Conservation (phyloP, 2,329 filamentous ascomycete genomes). For the Phoma sp. region DNA sequence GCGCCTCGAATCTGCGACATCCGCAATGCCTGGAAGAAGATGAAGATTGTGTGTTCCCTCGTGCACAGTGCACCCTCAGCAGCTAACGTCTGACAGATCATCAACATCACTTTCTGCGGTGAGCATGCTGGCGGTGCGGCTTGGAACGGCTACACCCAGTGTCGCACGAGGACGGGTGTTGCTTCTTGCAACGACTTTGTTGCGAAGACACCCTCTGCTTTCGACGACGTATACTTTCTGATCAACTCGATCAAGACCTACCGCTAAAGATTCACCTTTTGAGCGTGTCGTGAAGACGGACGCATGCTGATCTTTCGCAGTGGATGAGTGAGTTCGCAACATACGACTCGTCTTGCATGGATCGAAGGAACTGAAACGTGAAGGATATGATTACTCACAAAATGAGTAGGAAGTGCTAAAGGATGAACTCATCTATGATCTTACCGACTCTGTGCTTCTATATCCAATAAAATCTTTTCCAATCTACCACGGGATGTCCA, state of each 20-base stretch:
- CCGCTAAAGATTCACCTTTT: background rate
- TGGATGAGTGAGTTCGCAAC: too few relatives aligned
- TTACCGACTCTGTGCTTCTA: background rate
- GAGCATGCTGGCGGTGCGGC: slow-evolving; percentile 42
- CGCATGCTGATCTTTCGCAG: too few relatives aligned
- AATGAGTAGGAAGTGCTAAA: too few relatives aligned
- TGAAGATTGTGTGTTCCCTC: slow-evolving; percentile 22
- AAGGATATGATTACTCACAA: too few relatives aligned
- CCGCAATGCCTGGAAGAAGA: slow-evolving; percentile 23
- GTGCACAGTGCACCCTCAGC: background rate
- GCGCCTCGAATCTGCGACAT: slow-evolving; percentile 54
- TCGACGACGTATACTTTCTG: slow-evolving; percentile 29
- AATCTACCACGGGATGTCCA: slow-evolving; percentile 50
- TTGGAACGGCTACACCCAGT: slow-evolving; percentile 54
- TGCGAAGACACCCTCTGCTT: slow-evolving; percentile 24
- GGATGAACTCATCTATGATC: background rate
- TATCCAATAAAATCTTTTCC: too few relatives aligned
- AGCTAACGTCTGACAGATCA: slow-evolving; percentile 30
- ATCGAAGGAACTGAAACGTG: too few relatives aligned
- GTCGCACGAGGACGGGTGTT: slow-evolving; percentile 50
- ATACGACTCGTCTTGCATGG: too few relatives aligned
- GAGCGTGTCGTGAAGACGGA: too few relatives aligned
- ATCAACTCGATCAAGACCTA: slow-evolving; percentile 25
- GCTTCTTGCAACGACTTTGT: slow-evolving; percentile 43
- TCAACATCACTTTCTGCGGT: slow-evolving; percentile 59